These are phyloP conservation scores for Closterium sp. DNA, from an alignment of 139 green algal species.

Conservation along the genomic window DNA sequence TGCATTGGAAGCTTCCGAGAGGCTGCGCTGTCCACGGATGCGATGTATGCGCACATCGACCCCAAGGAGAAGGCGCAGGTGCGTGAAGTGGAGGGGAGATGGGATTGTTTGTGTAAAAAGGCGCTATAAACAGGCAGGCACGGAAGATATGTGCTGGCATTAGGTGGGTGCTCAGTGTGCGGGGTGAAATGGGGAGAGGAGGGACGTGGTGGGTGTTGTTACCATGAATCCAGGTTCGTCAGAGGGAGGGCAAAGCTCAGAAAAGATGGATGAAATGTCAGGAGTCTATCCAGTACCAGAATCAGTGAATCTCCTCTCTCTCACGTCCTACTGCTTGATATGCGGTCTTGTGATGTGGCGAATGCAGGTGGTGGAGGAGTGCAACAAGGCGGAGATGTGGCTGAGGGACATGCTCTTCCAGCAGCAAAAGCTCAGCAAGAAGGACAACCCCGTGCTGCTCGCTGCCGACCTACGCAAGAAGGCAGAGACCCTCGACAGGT, in stretches of 20 bases:
- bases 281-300: too few species aligned
- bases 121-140: too few species aligned
- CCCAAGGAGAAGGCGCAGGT: slow-evolving; percentile 73
- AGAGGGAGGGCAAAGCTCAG: background rate
- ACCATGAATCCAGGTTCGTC: too few species aligned
- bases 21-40: slow-evolving; percentile 56
- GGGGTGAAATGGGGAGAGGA: background rate
- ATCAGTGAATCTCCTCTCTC: too few species aligned
- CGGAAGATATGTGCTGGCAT: too few species aligned
- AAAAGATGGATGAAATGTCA: too few species aligned
- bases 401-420: slow-evolving; percentile 75
- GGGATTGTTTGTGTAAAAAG: too few species aligned
- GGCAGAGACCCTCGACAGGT: slow-evolving; percentile 68
- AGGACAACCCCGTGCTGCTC: slow-evolving; percentile 71
- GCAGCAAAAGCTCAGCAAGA: slow-evolving; percentile 63
- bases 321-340: background rate
- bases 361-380: slow-evolving; percentile 65
- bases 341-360: too few species aligned
- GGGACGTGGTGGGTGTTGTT: too few species aligned
- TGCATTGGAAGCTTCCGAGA: slow-evolving; percentile 60
- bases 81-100: background rate
- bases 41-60: slow-evolving; percentile 78
- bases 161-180: too few species aligned
- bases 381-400: slow-evolving; percentile 74
- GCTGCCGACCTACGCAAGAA: slow-evolving; percentile 86